A percentile compares a stretch with the other conserved stretches of the same genome.
These are phyloP conservation scores for Amaranthus palmeri DNA, from an alignment of 148 eudicot genomes.

Conservation along the genomic window DNA sequence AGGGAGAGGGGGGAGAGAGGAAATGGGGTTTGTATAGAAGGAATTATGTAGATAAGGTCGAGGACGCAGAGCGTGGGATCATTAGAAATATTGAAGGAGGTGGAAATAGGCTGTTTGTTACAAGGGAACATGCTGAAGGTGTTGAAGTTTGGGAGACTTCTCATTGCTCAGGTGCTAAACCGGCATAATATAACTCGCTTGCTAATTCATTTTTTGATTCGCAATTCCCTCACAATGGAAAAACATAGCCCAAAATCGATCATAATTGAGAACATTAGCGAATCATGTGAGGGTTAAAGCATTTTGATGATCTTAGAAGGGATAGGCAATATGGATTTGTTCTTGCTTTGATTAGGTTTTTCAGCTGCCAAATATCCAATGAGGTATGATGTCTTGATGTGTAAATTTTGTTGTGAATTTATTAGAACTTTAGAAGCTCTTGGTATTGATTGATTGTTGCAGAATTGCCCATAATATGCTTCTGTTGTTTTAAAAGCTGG, in stretches of 20 bases:
- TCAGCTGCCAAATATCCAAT: neutral
- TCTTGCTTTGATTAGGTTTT: neutral
- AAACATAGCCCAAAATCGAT: no score
- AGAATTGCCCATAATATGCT: neutral
- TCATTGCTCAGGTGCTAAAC: slow-evolving; percentile 35
- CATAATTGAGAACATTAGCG: no score
- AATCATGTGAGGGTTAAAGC: neutral
- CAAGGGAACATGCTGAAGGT: slow-evolving; percentile 74
- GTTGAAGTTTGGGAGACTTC: slow-evolving; percentile 95
- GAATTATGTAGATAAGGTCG: slow-evolving; percentile 71
- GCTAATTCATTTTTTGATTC: no score
- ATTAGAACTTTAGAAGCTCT: neutral
- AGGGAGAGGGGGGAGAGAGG: slow-evolving; percentile 21
- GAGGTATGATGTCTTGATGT: neutral
- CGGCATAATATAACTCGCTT: no score
- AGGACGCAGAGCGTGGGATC: slow-evolving; percentile 52
- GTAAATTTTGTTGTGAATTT: neutral
- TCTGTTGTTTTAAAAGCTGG: no score
- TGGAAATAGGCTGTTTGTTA: slow-evolving; percentile 77
- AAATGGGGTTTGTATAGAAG: slow-evolving; percentile 49
- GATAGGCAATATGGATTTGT: neutral
- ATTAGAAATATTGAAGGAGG: slow-evolving; percentile 69
- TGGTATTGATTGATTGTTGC: neutral
- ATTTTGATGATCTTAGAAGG: slow-evolving; percentile 19
- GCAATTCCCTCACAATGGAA: no score